Percentiles rank a stretch among this genome's conserved stretches.
These are phyloP conservation scores for Fraxinus platypoda DNA, from an alignment of 305 asterid genomes.

Conservation along the genomic window DNA sequence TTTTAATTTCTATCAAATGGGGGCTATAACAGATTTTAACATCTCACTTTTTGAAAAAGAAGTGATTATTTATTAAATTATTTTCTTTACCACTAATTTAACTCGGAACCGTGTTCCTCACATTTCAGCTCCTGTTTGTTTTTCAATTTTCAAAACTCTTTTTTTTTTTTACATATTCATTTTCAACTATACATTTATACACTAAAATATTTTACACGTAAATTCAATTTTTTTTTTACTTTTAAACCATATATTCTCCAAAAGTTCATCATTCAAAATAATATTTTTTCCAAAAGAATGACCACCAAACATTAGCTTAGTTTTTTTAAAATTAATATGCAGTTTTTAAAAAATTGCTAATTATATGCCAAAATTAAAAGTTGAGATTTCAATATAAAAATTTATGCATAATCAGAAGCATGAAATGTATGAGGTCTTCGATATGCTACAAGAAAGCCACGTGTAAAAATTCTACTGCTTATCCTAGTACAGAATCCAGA, in stretches of 20 bases:
- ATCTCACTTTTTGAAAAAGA: not conserved
- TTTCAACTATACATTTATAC: no score
- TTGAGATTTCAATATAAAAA: not conserved
- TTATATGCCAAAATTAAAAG: not conserved
- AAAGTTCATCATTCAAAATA: no score
- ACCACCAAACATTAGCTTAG: not conserved
- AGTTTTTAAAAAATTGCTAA: not conserved
- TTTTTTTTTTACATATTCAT: no score
- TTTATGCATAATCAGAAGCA: not conserved
- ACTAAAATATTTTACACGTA: no score
- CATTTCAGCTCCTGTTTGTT: not conserved
- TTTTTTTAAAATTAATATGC: no score
- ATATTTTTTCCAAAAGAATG: not conserved
- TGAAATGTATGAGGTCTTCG: not conserved
- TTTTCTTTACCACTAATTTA: not conserved
- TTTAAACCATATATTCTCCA: no score
- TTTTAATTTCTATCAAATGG: no score
- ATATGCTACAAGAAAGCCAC: conserved; percentile 21
- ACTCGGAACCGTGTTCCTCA: not conserved
- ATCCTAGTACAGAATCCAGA: conserved; percentile 22
- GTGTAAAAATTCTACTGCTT: conserved; percentile 23
- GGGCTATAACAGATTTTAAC: no score
- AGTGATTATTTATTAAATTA: no score
- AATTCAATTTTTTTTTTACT: no score
- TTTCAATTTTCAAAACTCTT: no score